Evolutionary conservation across 2,329 filamentous ascomycete genomes (phyloP).

Genomic region (Calcarisporium arbuscula): DNA sequence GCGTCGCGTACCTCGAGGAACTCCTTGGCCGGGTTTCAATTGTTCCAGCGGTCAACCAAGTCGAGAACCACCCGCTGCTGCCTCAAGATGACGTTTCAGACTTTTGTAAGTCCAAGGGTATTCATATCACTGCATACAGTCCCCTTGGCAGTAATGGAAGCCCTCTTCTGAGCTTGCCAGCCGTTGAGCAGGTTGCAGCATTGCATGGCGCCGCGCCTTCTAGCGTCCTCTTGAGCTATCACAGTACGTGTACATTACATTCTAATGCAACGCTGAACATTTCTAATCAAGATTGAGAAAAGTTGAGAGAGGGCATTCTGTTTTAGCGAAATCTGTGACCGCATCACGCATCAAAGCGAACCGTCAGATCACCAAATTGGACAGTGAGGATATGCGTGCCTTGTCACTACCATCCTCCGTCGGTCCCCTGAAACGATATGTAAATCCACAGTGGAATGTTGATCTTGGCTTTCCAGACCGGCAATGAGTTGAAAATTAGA

Average conservation of each 20-base stretch:
- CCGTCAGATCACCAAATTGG: conserved; percentile 58
- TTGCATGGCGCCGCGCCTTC: conserved; percentile 54
- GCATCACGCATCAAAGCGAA: conserved; percentile 65
- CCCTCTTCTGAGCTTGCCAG: conserved; percentile 57
- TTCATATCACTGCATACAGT: conserved; percentile 67
- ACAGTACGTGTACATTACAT: conserved; percentile 43
- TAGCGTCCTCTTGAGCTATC: conserved; percentile 64
- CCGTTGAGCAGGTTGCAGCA: conserved; percentile 57
- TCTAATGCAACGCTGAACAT: too few species aligned
- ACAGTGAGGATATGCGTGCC: conserved; percentile 55
- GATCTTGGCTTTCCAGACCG: conserved; percentile 71
- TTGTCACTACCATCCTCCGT: conserved; percentile 41
- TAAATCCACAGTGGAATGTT: conserved; percentile 62
- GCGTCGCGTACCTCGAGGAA: conserved; percentile 48
- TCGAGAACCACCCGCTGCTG: conserved; percentile 66
- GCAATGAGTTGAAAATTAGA: too few species aligned
- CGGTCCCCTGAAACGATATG: conserved; percentile 52
- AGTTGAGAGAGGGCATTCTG: conserved; percentile 64
- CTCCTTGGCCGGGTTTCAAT: conserved; percentile 45
- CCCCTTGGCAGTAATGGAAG: conserved; percentile 58
- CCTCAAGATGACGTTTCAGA: conserved; percentile 68
- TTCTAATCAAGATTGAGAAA: conserved; percentile 10
- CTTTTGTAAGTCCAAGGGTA: conserved; percentile 60
- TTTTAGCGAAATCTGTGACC: conserved; percentile 68
- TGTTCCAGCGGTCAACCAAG: conserved; percentile 63